phyloP scores from a whole-genome alignment of 1,284 basidiomycete species.

The Cryptococcus sp. region DNA sequence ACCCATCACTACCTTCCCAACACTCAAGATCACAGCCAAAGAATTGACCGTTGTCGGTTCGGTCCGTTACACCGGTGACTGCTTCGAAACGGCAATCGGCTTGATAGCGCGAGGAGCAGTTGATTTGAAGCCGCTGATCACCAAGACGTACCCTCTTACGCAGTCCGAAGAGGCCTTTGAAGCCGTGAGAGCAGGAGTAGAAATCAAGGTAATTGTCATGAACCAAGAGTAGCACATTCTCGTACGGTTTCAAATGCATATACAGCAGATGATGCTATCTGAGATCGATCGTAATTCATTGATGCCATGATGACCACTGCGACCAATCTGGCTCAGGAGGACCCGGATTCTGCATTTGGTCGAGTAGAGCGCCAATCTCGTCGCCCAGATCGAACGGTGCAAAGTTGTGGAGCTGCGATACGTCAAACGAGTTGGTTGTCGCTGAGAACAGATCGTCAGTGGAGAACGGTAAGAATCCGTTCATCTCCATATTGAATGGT shows the following conservation, averaged over 20 bases:
- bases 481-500: too few relatives aligned
- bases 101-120: slow-evolving; percentile 57
- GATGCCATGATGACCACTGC: too few relatives aligned
- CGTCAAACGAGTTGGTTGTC: not conserved
- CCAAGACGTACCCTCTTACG: slow-evolving; percentile 57
- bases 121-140: slow-evolving; percentile 54
- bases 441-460: too few relatives aligned
- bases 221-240: slow-evolving; percentile 24
- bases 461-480: too few relatives aligned
- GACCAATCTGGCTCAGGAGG: too few relatives aligned
- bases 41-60: slow-evolving; percentile 67
- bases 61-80: slow-evolving; percentile 35
- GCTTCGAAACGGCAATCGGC: slow-evolving; percentile 55
- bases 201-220: slow-evolving; percentile 37
- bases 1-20: slow-evolving; percentile 29
- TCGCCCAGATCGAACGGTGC: slow-evolving; percentile 8
- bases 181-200: slow-evolving; percentile 53
- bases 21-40: slow-evolving; percentile 55
- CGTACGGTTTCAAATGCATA: too few relatives aligned
- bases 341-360: not conserved
- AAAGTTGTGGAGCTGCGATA: not conserved
- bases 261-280: not conserved
- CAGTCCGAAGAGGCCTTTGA: slow-evolving; percentile 56
- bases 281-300: not conserved
- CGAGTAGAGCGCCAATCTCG: slow-evolving; percentile 4